Base-by-base conservation (phyloP, 2,329 filamentous ascomycete genomes). In the Zarea fungicola region DNA sequence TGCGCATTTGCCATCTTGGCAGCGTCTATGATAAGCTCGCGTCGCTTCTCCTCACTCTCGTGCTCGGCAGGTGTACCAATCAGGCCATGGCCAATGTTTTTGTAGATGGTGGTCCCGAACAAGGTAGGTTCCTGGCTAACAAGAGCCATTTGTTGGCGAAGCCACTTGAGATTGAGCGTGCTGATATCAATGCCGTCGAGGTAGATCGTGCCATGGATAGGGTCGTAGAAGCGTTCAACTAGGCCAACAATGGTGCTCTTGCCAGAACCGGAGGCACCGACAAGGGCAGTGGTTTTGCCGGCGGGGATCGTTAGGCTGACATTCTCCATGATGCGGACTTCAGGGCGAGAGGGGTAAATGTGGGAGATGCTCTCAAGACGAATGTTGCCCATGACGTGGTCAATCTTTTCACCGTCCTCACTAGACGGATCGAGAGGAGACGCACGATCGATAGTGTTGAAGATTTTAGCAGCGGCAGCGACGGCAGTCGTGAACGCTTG, bases 171-270 rank as follows among this genome's bases (percentile, higher is more conserved):
- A 61, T 97, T 97, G 42, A 97, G 73, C 1, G 76, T 85, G 59
- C 80, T 81, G 49, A 96, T 83, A 62, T 95, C 86, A 56, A 85
- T 82, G 7, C 87, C 92, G 62, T 97, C 93, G 10, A 99, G 73
- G 51, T 84, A 77, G 1, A 97, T 83, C 18, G 78, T 70, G 19
- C 93, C 93, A 25, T 79, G 79, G 28, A 96, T 87, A 0, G 92
- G 92, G 50, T 91, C 83, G 64, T 99, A 99, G 65, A 97, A 97
- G 16, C 93, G 82, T 68, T 97, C 92, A 1, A 97, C 83, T 18
- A 99, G 75, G 11, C 92, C 92, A 23, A 97, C 86, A 53, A 97
- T 91, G 0, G 93, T 97, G 60, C 86, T 92, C 70, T 97, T 99
- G 41, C 93, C 93, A 32, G 87, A 95, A 10, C 92, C 93, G 10